These are phyloP conservation scores for Lipomyces oligophaga DNA, from an alignment of 805 yeast species.

Conservation along the genomic window DNA sequence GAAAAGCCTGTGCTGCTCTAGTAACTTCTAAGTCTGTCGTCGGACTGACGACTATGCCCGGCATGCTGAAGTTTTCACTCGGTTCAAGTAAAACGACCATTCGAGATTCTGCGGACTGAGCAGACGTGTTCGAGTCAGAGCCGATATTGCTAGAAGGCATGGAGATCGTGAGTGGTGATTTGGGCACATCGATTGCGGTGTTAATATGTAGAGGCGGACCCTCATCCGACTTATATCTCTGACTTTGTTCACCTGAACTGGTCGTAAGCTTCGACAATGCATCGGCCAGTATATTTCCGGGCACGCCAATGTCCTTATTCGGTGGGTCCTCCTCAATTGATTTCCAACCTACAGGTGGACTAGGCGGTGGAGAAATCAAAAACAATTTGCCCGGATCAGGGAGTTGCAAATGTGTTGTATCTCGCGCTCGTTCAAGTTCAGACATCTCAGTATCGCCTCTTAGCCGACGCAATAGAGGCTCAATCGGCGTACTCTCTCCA, in stretches of 20 bases:
- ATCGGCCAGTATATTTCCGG: conserved; percentile 14
- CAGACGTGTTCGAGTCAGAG: no score
- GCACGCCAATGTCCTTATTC: conserved; percentile 21
- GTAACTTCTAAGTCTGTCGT: no score
- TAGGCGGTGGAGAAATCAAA: conserved; percentile 33
- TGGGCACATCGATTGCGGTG: no score
- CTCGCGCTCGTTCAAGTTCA: not conserved
- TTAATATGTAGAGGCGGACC: no score
- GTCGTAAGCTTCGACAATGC: conserved; percentile 13
- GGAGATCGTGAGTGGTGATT: no score
- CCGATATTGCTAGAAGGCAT: no score
- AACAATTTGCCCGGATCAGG: conserved; percentile 30
- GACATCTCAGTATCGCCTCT: not conserved
- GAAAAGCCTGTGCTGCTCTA: no score
- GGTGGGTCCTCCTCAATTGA: conserved; percentile 30
- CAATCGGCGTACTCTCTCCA: conserved; percentile 10
- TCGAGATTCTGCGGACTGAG: no score
- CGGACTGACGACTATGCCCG: conserved; percentile 23
- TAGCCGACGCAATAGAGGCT: not conserved
- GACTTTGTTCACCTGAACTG: no score
- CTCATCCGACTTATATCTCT: no score
- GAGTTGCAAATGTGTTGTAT: conserved; percentile 17
- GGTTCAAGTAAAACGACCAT: no score
- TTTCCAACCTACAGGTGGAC: conserved; percentile 34
- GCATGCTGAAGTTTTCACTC: no score